These are phyloP conservation scores for Sicyos baderoa DNA, from an alignment of 306 rosid species.

Conservation along the genomic window DNA sequence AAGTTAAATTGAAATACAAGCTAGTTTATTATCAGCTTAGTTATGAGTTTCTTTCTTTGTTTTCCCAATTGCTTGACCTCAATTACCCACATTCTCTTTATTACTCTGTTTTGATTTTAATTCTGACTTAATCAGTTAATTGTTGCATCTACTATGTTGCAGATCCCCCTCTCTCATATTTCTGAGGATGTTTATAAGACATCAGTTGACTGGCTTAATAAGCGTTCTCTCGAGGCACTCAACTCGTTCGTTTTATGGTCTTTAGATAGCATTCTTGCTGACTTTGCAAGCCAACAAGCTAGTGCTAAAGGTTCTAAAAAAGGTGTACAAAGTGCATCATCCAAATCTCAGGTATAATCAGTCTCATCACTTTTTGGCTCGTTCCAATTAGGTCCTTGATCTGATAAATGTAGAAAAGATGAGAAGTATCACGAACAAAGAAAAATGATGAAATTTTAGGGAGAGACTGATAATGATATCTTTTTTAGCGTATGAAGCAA, in stretches of 20 bases:
- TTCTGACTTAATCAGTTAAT: not conserved
- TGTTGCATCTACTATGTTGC: slow-evolving; percentile 17
- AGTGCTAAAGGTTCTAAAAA: slow-evolving; percentile 65
- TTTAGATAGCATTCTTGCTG: slow-evolving; percentile 59
- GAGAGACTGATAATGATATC: not conserved
- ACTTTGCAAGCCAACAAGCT: slow-evolving; percentile 52
- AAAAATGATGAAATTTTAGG: not conserved
- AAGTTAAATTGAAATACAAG: not conserved
- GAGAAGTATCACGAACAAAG: not conserved
- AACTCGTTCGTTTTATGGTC: slow-evolving; percentile 54
- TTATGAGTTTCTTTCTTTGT: no score
- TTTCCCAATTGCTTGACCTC: not conserved
- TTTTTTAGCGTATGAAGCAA: not conserved
- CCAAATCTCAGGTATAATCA: slow-evolving; percentile 71
- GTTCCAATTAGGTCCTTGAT: not conserved
- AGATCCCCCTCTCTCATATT: slow-evolving; percentile 70
- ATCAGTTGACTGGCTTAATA: slow-evolving; percentile 64
- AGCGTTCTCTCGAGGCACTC: slow-evolving; percentile 53
- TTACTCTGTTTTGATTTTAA: not conserved
- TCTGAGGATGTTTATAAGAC: slow-evolving; percentile 67
- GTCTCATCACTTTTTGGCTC: not conserved
- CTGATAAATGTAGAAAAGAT: slow-evolving; percentile 3
- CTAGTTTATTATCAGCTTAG: no score
- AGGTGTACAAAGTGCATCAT: slow-evolving; percentile 45
- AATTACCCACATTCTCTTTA: not conserved